Percentiles rank a stretch among this genome's conserved stretches.
These are phyloP conservation scores for Parathielavia hyrcaniae DNA, from an alignment of 495 filamentous ascomycete genomes.

Conservation along the genomic window DNA sequence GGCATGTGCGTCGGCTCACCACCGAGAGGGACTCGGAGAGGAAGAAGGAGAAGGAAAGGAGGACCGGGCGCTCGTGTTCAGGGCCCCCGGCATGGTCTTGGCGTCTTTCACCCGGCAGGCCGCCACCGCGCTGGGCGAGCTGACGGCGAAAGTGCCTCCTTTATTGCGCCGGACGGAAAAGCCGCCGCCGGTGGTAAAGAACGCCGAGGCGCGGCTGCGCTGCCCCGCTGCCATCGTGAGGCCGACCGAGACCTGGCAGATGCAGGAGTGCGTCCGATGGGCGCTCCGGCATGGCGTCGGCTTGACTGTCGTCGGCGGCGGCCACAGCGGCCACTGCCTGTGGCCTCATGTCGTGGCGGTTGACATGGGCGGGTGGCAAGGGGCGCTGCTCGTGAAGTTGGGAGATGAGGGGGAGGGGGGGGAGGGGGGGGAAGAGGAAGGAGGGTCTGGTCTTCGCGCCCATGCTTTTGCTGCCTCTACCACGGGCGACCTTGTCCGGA, in stretches of 20 bases:
- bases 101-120: constrained; percentile 44
- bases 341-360: constrained; percentile 50
- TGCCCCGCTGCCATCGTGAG: constrained; percentile 41
- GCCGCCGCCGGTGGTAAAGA: constrained; percentile 51
- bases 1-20: too few species aligned
- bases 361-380: constrained; percentile 55
- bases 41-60: constrained; percentile 28
- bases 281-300: constrained; percentile 46
- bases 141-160: constrained; percentile 46
- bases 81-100: constrained; percentile 47
- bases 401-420: constrained; percentile 49
- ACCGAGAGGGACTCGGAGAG: not conserved
- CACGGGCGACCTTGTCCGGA: constrained; percentile 50
- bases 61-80: constrained; percentile 46
- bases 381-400: too few species aligned
- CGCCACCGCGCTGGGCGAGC: constrained; percentile 42
- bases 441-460: constrained; percentile 37
- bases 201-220: constrained; percentile 45
- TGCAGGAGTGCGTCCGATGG: constrained; percentile 56
- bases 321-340: constrained; percentile 57
- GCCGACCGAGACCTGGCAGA: constrained; percentile 46
- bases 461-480: constrained; percentile 52
- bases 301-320: constrained; percentile 52
- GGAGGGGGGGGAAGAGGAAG: constrained; percentile 26
- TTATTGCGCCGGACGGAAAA: constrained; percentile 20